phyloP scores from a whole-genome alignment of 192 early-diverging fungal genomes.

The Umbelopsis vinacea region DNA sequence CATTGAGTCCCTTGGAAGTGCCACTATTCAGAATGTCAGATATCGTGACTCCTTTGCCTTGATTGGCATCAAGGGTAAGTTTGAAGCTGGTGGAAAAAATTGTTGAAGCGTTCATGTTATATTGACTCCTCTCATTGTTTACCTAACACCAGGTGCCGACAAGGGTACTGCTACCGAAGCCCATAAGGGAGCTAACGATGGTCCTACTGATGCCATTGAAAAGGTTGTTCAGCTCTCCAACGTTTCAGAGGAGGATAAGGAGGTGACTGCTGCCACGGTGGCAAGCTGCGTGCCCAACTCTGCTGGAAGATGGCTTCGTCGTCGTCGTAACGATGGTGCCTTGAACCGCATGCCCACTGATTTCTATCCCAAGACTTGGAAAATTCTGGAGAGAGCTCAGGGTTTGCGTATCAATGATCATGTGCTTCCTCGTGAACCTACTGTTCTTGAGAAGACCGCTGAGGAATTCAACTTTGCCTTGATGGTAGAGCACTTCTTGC shows the following conservation, averaged over 20 bases:
- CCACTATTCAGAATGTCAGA: conserved; percentile 52
- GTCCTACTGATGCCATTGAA: conserved; percentile 65
- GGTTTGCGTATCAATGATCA: conserved; percentile 65
- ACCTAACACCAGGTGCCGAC: conserved; percentile 23
- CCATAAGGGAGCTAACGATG: conserved; percentile 52
- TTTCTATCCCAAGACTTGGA: conserved; percentile 83
- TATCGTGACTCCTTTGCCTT: conserved; percentile 86
- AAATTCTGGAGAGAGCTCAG: conserved; percentile 63
- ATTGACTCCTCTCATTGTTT: background rate
- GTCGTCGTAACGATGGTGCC: conserved; percentile 84
- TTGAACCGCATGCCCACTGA: conserved; percentile 78
- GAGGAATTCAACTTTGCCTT: conserved; percentile 88
- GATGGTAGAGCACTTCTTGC: conserved; percentile 75
- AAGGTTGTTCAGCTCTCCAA: conserved; percentile 51
- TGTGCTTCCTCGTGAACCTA: conserved; percentile 73
- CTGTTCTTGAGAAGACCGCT: conserved; percentile 79
- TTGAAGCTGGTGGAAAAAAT: background rate
- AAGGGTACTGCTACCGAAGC: conserved; percentile 56
- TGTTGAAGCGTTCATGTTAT: background rate
- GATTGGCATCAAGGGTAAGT: conserved; percentile 77
- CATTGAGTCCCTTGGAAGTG: conserved; percentile 66
- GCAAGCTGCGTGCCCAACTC: conserved; percentile 51
- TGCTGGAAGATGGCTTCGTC: conserved; percentile 70
- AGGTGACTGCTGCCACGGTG: conserved; percentile 50
- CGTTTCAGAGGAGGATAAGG: conserved; percentile 48